phyloP scores from a whole-genome alignment of 2,329 filamentous ascomycete genomes.

The Aspergillus transmontanensis region DNA sequence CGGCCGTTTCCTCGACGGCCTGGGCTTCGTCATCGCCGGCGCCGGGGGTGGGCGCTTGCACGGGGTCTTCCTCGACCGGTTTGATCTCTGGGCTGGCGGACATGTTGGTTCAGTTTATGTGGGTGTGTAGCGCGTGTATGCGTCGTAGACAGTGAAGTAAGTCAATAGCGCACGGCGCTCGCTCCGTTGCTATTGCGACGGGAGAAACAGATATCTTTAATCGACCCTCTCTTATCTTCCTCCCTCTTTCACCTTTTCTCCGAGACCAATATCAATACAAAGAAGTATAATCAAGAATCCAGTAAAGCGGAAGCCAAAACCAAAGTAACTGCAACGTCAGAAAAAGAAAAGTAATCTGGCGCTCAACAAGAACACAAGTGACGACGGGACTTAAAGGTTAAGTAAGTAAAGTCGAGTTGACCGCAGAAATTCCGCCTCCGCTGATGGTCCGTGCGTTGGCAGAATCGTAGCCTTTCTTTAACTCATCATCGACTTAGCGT shows the following conservation, averaged over 20 bases:
- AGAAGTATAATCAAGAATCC: slow-evolving; percentile 12
- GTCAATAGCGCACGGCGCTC: slow-evolving; percentile 5
- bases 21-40: slow-evolving; percentile 23
- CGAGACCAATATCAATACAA: neutral
- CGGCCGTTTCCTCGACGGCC: slow-evolving; percentile 12
- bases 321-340: neutral
- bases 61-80: slow-evolving; percentile 25
- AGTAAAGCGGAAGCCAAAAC: neutral
- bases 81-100: slow-evolving; percentile 42
- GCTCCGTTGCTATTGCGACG: neutral
- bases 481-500: slow-evolving; percentile 12
- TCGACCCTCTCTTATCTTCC: neutral
- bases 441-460: slow-evolving; percentile 22
- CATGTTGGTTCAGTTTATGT: slow-evolving; percentile 28
- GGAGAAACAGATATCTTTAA: neutral
- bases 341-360: neutral
- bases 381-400: neutral
- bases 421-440: slow-evolving; percentile 24
- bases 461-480: slow-evolving; percentile 20
- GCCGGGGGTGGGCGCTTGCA: slow-evolving; percentile 30
- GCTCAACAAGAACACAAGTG: neutral
- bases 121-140: slow-evolving; percentile 1
- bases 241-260: neutral
- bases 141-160: neutral
- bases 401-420: neutral